Evolutionary conservation across 2,329 filamentous ascomycete genomes (phyloP).

Genomic region (Trichoderma arundinaceum): DNA sequence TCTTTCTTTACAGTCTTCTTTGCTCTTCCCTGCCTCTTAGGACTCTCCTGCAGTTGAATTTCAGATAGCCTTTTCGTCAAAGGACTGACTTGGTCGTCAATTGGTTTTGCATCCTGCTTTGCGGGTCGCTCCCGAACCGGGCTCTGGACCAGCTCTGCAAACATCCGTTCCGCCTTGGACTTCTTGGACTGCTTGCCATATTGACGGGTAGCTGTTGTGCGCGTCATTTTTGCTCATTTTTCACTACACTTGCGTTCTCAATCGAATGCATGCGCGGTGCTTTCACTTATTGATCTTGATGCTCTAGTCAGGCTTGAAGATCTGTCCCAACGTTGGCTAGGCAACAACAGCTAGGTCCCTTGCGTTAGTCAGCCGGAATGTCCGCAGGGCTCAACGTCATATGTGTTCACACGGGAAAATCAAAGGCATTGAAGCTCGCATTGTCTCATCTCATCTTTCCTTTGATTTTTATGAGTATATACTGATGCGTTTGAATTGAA

Average conservation of each 20-base stretch:
- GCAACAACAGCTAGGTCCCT: slow-evolving; percentile 32
- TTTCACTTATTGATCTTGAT: neutral
- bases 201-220: slow-evolving; percentile 50
- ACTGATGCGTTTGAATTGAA: too few species aligned
- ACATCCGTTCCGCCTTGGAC: slow-evolving; percentile 55
- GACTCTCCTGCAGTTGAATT: slow-evolving; percentile 40
- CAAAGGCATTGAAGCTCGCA: neutral
- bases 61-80: slow-evolving; percentile 46
- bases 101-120: slow-evolving; percentile 32
- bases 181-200: slow-evolving; percentile 59
- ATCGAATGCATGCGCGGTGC: neutral
- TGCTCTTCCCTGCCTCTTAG: slow-evolving; percentile 29
- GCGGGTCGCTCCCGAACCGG: slow-evolving; percentile 47
- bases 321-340: slow-evolving; percentile 36
- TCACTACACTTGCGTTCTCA: neutral
- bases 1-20: slow-evolving; percentile 33
- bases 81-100: slow-evolving; percentile 41
- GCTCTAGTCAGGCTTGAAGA: slow-evolving; percentile 31
- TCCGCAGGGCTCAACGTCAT: slow-evolving; percentile 17
- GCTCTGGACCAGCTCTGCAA: slow-evolving; percentile 58
- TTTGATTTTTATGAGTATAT: neutral
- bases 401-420: neutral
- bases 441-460: neutral
- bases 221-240: slow-evolving; percentile 50
- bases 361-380: slow-evolving; percentile 21